These are phyloP conservation scores for Candida glucosophila DNA, from an alignment of 1,139 yeast genomes.

Conservation along the genomic window DNA sequence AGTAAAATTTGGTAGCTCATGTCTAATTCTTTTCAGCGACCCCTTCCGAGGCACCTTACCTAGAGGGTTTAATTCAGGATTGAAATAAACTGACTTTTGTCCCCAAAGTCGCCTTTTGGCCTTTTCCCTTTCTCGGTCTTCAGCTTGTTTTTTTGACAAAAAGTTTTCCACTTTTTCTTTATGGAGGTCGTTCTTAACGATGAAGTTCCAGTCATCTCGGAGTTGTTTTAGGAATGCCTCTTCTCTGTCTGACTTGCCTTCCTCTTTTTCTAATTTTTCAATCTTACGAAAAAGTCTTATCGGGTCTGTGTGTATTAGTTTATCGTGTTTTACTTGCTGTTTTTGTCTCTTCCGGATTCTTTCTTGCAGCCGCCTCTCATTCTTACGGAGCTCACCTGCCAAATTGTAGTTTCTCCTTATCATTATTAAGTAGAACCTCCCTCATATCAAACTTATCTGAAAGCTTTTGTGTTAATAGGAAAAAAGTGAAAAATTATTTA, in stretches of 20 bases:
- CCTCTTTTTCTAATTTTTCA: constrained; percentile 14
- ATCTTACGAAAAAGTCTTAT: constrained; percentile 22
- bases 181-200: constrained; percentile 26
- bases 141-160: constrained; percentile 11
- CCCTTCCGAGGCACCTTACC: constrained; percentile 31
- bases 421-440: too few relatives aligned
- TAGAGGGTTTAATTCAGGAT: constrained; percentile 38
- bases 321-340: constrained; percentile 17
- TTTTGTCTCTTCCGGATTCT: constrained; percentile 34
- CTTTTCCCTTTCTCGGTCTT: constrained; percentile 9
- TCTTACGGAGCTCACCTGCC: constrained; percentile 31
- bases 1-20: constrained; percentile 16
- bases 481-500: too few relatives aligned
- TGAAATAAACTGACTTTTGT: constrained; percentile 30
- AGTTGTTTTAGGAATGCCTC: constrained; percentile 15
- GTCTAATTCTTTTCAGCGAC: constrained; percentile 3
- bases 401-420: constrained; percentile 37
- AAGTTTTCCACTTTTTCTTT: constrained; percentile 18
- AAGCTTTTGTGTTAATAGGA: too few relatives aligned
- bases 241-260: constrained; percentile 13
- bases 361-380: constrained; percentile 29
- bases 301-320: constrained; percentile 24
- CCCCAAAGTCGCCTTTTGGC: constrained; percentile 28
- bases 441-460: too few relatives aligned
- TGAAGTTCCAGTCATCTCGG: constrained; percentile 34